Conservation (phyloP, 2,329 filamentous ascomycete species). For the Aspergillus transmontanensis region DNA sequence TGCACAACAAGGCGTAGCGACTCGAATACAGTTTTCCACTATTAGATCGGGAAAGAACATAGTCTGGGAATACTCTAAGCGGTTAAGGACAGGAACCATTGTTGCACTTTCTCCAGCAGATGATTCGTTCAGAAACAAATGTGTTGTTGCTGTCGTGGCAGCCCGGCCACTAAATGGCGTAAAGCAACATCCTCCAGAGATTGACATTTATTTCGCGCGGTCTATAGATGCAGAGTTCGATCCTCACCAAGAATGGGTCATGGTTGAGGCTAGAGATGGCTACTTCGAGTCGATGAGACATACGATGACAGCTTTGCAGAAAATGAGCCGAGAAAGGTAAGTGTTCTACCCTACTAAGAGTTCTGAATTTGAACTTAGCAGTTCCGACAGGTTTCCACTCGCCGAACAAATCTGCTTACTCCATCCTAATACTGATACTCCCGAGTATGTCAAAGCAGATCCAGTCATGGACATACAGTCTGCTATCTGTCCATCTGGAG, state of each 20-base stretch:
- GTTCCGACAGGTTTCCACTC: conserved; percentile 45
- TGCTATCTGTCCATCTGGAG: conserved; percentile 39
- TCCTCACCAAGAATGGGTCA: conserved; percentile 68
- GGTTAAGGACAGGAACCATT: conserved; percentile 57
- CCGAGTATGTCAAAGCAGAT: conserved; percentile 55
- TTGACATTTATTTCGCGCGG: conserved; percentile 74
- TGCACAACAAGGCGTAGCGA: conserved; percentile 63
- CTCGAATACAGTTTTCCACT: conserved; percentile 71
- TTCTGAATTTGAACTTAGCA: conserved; percentile 4
- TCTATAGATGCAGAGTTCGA: conserved; percentile 67
- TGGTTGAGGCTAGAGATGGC: conserved; percentile 73
- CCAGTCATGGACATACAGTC: conserved; percentile 55
- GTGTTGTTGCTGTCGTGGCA: conserved; percentile 72
- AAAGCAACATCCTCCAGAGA: conserved; percentile 66
- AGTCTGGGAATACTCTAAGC: conserved; percentile 65
- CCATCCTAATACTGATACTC: conserved; percentile 46
- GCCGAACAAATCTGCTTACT: conserved; percentile 47
- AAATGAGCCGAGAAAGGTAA: conserved; percentile 57
- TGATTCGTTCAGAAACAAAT: conserved; percentile 66
- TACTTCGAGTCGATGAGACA: conserved; percentile 80
- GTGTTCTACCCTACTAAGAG: background rate
- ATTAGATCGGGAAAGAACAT: conserved; percentile 67
- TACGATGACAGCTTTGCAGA: conserved; percentile 72
- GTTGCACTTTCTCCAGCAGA: conserved; percentile 56
- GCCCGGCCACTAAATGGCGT: conserved; percentile 67